These are phyloP conservation scores for Penicillium cinerascens DNA, from an alignment of 495 filamentous ascomycete genomes.

Conservation along the genomic window DNA sequence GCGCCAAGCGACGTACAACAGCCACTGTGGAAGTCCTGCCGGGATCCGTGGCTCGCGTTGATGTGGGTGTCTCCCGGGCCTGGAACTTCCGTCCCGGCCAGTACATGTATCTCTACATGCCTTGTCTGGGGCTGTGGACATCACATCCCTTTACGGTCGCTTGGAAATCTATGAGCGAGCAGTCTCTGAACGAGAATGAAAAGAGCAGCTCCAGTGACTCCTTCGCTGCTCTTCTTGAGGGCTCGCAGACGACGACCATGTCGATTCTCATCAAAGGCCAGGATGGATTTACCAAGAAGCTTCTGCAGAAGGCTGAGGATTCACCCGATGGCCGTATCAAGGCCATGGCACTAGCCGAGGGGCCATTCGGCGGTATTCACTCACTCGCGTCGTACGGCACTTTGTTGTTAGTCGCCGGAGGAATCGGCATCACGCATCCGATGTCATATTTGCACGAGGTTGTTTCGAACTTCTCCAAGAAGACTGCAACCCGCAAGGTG, in stretches of 20 bases:
- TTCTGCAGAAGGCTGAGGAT: conserved; percentile 43
- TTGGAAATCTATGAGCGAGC: conserved; percentile 35
- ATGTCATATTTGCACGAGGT: conserved; percentile 53
- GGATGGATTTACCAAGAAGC: conserved; percentile 50
- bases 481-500: conserved; percentile 41
- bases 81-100: conserved; percentile 51
- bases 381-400: conserved; percentile 52
- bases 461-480: conserved; percentile 37
- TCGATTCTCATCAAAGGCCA: conserved; percentile 53
- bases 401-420: conserved; percentile 53
- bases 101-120: conserved; percentile 57
- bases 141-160: conserved; percentile 59
- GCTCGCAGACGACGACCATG: conserved; percentile 38
- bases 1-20: conserved; percentile 36
- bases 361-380: conserved; percentile 56
- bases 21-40: conserved; percentile 52
- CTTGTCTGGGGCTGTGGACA: conserved; percentile 46
- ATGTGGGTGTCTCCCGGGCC: conserved; percentile 45
- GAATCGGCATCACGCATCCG: conserved; percentile 59
- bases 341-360: conserved; percentile 50
- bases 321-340: conserved; percentile 38
- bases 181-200: conserved; percentile 12
- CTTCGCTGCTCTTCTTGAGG: conserved; percentile 30
- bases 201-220: conserved; percentile 35
- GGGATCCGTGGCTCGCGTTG: conserved; percentile 47